Percentiles rank a stretch among this genome's conserved stretches.
Conservation (phyloP, 1,139 yeast species). For the Geotrichum histeridarum region DNA sequence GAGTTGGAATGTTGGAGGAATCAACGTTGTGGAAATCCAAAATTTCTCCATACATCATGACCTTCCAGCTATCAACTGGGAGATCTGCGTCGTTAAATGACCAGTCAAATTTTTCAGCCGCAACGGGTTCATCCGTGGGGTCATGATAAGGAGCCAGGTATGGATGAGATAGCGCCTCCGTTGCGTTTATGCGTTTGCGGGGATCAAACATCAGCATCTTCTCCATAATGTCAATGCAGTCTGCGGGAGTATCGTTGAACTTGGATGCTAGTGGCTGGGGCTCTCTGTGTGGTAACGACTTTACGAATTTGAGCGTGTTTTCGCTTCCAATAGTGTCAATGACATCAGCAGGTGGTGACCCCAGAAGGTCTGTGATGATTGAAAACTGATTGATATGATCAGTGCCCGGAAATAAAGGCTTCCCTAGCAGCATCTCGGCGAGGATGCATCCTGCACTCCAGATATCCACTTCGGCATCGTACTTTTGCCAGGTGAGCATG, state of each 20-base stretch:
- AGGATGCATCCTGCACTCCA: conserved; percentile 99
- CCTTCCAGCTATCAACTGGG: conserved; percentile 98
- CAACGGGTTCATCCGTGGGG: conserved; percentile 94
- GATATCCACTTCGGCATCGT: conserved; percentile 94
- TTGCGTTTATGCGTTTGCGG: conserved; percentile 86
- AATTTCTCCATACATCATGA: conserved; percentile 97
- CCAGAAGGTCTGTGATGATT: conserved; percentile 89
- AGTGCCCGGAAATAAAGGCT: conserved; percentile 95
- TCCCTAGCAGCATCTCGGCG: conserved; percentile 97
- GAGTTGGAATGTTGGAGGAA: not conserved
- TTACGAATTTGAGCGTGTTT: conserved; percentile 89
- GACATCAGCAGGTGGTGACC: conserved; percentile 94
- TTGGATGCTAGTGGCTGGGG: conserved; percentile 82
- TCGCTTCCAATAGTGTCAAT: conserved; percentile 94
- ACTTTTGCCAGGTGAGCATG: conserved; percentile 98
- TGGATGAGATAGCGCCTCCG: conserved; percentile 82
- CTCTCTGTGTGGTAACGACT: conserved; percentile 86
- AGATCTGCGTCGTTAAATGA: conserved; percentile 95
- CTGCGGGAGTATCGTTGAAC: conserved; percentile 79
- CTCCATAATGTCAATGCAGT: conserved; percentile 81
- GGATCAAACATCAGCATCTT: conserved; percentile 95
- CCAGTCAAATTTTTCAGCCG: conserved; percentile 94
- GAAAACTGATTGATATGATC: conserved; percentile 98
- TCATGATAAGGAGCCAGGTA: conserved; percentile 95
- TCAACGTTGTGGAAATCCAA: conserved; percentile 87